phyloP scores from a whole-genome alignment of 2,329 filamentous ascomycete genomes.

The Monosporascus sp. region DNA sequence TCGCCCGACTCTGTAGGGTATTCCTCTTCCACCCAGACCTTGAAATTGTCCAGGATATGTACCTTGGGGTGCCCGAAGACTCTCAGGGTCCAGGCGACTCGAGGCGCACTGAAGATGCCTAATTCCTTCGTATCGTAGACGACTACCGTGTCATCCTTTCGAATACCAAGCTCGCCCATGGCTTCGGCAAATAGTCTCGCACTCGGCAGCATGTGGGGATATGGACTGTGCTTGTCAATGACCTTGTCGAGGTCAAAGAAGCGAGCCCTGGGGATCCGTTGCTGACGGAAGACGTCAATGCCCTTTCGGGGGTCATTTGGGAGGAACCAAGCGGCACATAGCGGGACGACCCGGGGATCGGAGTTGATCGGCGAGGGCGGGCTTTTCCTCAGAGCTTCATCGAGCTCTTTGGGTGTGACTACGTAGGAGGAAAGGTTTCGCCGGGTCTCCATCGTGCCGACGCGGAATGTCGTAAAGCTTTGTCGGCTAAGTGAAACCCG shows the following conservation, averaged over 20 bases:
- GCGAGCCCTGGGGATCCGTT: conserved; percentile 80
- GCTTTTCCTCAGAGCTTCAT: conserved; percentile 77
- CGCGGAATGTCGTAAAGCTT: conserved; percentile 26
- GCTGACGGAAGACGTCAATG: conserved; percentile 71
- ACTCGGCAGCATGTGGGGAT: conserved; percentile 93
- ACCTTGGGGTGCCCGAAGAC: conserved; percentile 87
- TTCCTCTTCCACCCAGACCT: conserved; percentile 82
- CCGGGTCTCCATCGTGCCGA: conserved; percentile 33
- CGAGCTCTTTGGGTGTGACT: conserved; percentile 77
- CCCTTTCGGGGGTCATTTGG: conserved; percentile 86
- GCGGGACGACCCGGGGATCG: conserved; percentile 75
- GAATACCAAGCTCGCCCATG: conserved; percentile 85
- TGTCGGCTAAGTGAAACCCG: conserved; percentile 35
- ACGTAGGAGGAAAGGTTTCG: conserved; percentile 73
- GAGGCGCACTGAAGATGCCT: conserved; percentile 89
- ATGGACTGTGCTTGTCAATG: conserved; percentile 80
- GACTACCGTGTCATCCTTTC: conserved; percentile 81
- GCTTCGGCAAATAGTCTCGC: conserved; percentile 76
- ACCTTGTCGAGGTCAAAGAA: conserved; percentile 96
- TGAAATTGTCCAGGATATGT: conserved; percentile 93
- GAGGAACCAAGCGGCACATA: conserved; percentile 94
- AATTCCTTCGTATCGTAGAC: conserved; percentile 90
- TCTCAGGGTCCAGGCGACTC: conserved; percentile 88
- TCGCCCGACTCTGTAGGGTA: conserved; percentile 77
- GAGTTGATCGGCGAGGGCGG: conserved; percentile 73